Conservation (phyloP, 495 filamentous ascomycete species). For the Penicillium desertorum region DNA sequence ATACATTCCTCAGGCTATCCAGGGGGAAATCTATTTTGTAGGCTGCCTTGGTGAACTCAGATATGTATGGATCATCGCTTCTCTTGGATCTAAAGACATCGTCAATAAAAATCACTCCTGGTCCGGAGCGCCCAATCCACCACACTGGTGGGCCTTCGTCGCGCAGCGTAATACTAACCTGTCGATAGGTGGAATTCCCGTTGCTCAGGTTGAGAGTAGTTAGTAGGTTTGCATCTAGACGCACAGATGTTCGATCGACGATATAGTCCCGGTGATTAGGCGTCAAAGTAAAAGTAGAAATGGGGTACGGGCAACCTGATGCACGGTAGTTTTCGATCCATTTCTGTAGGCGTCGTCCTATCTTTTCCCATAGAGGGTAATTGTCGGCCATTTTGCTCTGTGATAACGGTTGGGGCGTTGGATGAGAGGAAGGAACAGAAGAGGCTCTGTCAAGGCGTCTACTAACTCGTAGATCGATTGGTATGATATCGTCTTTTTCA, state of each 20-base stretch:
- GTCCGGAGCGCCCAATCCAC: constrained; percentile 1
- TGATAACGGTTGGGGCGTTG: not conserved
- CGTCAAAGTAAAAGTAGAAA: not conserved
- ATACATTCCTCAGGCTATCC: not conserved
- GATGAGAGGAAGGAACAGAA: not conserved
- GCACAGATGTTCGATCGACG: not conserved
- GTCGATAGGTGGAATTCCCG: not conserved
- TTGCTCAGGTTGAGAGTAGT: not conserved
- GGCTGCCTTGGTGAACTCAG: not conserved
- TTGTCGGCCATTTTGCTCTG: not conserved
- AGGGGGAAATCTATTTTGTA: constrained; percentile 1
- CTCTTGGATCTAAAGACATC: constrained; percentile 5
- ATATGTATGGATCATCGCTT: constrained; percentile 1
- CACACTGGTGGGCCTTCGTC: constrained; percentile 43
- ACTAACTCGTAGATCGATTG: not conserved
- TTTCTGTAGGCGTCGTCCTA: not conserved
- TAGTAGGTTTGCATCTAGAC: not conserved
- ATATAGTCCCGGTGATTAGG: not conserved
- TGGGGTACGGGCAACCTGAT: not conserved
- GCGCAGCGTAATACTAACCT: constrained; percentile 22
- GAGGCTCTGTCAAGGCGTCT: not conserved
- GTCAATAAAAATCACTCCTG: constrained; percentile 3
- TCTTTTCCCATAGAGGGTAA: not conserved
- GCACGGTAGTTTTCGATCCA: not conserved
- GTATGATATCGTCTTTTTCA: not conserved